Evolutionary conservation across 805 yeast genomes (phyloP).

Genomic region (Wilhelminamyces savonicus): DNA sequence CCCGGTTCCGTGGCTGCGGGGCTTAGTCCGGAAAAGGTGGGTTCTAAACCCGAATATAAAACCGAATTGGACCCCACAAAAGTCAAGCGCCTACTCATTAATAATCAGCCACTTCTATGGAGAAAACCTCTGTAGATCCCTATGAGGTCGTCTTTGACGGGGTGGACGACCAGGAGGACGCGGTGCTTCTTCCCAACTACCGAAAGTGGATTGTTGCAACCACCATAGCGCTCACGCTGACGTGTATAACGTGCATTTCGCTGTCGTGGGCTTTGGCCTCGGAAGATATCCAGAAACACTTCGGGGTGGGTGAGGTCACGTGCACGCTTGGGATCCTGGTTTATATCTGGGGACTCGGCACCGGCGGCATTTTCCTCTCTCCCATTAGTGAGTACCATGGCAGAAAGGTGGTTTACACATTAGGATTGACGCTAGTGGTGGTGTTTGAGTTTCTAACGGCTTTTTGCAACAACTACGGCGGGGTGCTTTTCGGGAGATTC

Average conservation of each 20-base stretch:
- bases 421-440: slow-evolving; percentile 15
- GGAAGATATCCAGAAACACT: slow-evolving; percentile 15
- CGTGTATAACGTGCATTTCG: slow-evolving; percentile 23
- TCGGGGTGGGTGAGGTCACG: slow-evolving; percentile 17
- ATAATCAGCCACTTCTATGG: too few relatives aligned
- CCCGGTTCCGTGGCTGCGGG: too few relatives aligned
- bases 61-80: too few relatives aligned
- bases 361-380: slow-evolving; percentile 39
- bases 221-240: slow-evolving; percentile 14
- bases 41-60: too few relatives aligned
- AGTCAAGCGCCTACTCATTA: too few relatives aligned
- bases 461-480: slow-evolving; percentile 18
- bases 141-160: too few relatives aligned
- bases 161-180: too few relatives aligned
- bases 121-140: too few relatives aligned
- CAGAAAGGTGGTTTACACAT: slow-evolving; percentile 43
- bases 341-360: slow-evolving; percentile 22
- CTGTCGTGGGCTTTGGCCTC: slow-evolving; percentile 24
- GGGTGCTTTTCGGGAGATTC: slow-evolving; percentile 20
- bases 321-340: slow-evolving; percentile 20
- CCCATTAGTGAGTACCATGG: slow-evolving; percentile 61
- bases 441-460: slow-evolving; percentile 20
- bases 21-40: too few relatives aligned
- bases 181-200: background rate
- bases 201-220: slow-evolving; percentile 19